A percentile compares a stretch with the other conserved stretches of the same genome.
Evolutionary conservation across 805 yeast species (phyloP).

Genomic region (Millerozyma acaciae): DNA sequence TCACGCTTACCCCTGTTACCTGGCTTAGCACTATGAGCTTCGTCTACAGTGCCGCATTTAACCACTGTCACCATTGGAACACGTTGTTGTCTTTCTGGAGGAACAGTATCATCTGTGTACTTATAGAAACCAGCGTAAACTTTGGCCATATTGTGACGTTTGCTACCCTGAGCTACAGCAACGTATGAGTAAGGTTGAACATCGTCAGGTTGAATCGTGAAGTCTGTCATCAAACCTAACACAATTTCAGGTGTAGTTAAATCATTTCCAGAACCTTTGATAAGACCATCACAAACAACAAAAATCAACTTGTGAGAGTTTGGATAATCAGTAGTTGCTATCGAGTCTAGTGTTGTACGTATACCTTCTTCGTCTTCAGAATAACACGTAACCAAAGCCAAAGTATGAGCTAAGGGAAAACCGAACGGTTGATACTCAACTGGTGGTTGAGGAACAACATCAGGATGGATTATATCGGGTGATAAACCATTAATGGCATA

Average conservation of each 20-base stretch:
- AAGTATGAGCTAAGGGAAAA: conserved; percentile 58
- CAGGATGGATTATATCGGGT: conserved; percentile 62
- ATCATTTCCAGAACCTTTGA: conserved; percentile 93
- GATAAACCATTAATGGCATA: conserved; percentile 46
- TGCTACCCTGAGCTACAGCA: conserved; percentile 90
- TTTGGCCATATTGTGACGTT: conserved; percentile 97
- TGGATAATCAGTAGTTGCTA: conserved; percentile 94
- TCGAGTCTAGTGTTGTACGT: conserved; percentile 84
- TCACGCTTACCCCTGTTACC: conserved; percentile 97
- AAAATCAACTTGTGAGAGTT: conserved; percentile 87
- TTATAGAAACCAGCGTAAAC: conserved; percentile 92
- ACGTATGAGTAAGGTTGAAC: conserved; percentile 85
- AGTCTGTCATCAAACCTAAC: conserved; percentile 73
- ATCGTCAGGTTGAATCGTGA: conserved; percentile 65
- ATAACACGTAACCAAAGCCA: conserved; percentile 74
- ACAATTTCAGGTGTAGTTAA: conserved; percentile 86
- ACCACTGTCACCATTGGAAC: conserved; percentile 77
- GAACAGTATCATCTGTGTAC: conserved; percentile 72
- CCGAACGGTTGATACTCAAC: conserved; percentile 82
- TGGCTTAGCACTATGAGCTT: conserved; percentile 61
- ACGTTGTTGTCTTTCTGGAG: conserved; percentile 77
- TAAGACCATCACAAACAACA: conserved; percentile 88
- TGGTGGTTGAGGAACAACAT: conserved; percentile 89
- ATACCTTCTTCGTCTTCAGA: conserved; percentile 88
- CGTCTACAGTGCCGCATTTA: conserved; percentile 85